Percentiles rank a stretch among this genome's conserved stretches.
Evolutionary conservation across 169 alveolate genomes (phyloP).

Genomic region (Pseudocohnilembus persalinus): DNA sequence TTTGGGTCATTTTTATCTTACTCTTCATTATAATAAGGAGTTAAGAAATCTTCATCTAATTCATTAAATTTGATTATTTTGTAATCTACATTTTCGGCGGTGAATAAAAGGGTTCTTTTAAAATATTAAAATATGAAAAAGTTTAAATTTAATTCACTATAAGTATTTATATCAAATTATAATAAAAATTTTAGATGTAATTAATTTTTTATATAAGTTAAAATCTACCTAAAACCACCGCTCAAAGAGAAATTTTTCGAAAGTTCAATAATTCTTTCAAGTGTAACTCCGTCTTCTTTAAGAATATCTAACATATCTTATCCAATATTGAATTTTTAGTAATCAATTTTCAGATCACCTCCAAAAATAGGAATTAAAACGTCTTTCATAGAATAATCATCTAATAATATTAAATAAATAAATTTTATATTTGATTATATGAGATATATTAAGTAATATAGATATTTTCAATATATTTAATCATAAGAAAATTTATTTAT

Average conservation of each 20-base stretch:
- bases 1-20: slow-evolving; percentile 29
- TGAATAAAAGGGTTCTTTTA: slow-evolving; percentile 14
- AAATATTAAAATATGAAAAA: not conserved
- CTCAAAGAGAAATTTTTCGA: too few species aligned
- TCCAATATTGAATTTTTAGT: not conserved
- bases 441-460: too few species aligned
- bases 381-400: not conserved
- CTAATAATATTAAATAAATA: not conserved
- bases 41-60: slow-evolving; percentile 73
- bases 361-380: not conserved
- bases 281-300: too few species aligned
- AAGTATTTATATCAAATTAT: not conserved
- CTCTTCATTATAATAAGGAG: slow-evolving; percentile 59
- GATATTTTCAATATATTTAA: too few species aligned
- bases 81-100: slow-evolving; percentile 64
- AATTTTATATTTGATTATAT: too few species aligned
- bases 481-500: not conserved
- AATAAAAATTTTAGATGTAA: too few species aligned
- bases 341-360: not conserved
- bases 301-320: too few species aligned
- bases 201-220: too few species aligned
- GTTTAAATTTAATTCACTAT: not conserved
- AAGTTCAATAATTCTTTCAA: too few species aligned
- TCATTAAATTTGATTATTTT: slow-evolving; percentile 66
- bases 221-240: too few species aligned